A percentile compares a stretch with the other conserved stretches of the same genome.
These are phyloP conservation scores for Colletotrichum cuscutae DNA, from an alignment of 2,329 filamentous ascomycete species.

Conservation along the genomic window DNA sequence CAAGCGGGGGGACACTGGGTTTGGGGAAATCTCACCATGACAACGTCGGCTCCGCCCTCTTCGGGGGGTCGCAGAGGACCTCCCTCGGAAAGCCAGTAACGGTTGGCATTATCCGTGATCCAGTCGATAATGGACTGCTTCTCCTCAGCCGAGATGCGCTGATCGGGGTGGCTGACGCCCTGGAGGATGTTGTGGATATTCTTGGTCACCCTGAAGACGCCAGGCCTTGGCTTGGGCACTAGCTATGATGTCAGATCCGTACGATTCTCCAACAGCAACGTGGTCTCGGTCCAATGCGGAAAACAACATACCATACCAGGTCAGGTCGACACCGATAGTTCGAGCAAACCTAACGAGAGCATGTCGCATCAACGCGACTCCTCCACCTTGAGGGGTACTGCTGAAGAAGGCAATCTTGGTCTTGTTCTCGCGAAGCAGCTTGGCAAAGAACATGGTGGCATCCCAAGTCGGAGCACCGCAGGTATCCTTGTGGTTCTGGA, in stretches of 20 bases:
- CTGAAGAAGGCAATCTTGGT: slow-evolving; percentile 83
- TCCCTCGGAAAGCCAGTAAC: slow-evolving; percentile 77
- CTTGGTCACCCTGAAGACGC: slow-evolving; percentile 86
- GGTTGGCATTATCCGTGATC: slow-evolving; percentile 77
- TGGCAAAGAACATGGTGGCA: slow-evolving; percentile 70
- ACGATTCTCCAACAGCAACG: slow-evolving; percentile 7
- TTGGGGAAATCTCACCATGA: slow-evolving; percentile 62
- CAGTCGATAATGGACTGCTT: slow-evolving; percentile 74
- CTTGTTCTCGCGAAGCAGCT: slow-evolving; percentile 70
- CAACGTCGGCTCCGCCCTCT: slow-evolving; percentile 79
- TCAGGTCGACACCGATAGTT: slow-evolving; percentile 73
- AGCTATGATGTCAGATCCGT: slow-evolving; percentile 29
- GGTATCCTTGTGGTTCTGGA: slow-evolving; percentile 69
- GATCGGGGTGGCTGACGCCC: slow-evolving; percentile 74
- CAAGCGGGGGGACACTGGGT: background rate
- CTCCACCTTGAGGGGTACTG: slow-evolving; percentile 83
- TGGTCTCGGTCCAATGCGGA: background rate
- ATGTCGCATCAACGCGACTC: slow-evolving; percentile 85
- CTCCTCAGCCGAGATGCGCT: slow-evolving; percentile 72
- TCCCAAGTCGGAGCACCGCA: slow-evolving; percentile 73
- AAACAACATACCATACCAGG: slow-evolving; percentile 71
- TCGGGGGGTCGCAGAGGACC: slow-evolving; percentile 73
- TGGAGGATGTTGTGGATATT: slow-evolving; percentile 91
- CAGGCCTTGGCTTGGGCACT: slow-evolving; percentile 83
- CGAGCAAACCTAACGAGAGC: slow-evolving; percentile 78